A percentile compares a stretch with the other conserved stretches of the same genome.
phyloP scores from a whole-genome alignment of 331 rosid genomes.

The Rosa hybrid region DNA sequence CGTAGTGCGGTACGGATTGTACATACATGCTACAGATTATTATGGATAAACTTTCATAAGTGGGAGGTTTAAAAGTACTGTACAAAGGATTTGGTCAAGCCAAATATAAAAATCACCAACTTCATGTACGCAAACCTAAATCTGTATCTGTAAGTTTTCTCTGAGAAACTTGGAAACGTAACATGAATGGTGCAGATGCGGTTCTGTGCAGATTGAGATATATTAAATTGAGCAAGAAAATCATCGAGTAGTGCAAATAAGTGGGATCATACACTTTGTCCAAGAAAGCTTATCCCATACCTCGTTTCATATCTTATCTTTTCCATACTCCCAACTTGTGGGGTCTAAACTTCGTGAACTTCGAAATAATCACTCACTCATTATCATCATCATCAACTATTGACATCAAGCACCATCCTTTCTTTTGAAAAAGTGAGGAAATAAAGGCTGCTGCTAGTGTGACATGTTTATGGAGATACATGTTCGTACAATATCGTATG shows the following conservation, averaged over 20 bases:
- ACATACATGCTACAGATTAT: conserved; percentile 19
- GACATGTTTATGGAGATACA: conserved; percentile 35
- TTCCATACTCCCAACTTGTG: conserved; percentile 43
- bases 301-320: conserved; percentile 60
- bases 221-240: conserved; percentile 22
- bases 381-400: not conserved
- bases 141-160: not conserved
- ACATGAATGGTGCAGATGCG: not conserved
- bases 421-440: not conserved
- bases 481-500: conserved; percentile 73
- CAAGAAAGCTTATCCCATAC: conserved; percentile 65
- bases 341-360: conserved; percentile 52
- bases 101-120: conserved; percentile 11
- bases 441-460: conserved; percentile 3
- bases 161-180: not conserved
- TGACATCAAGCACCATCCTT: conserved; percentile 31
- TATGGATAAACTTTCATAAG: not conserved
- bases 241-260: conserved; percentile 23
- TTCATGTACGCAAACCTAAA: not conserved
- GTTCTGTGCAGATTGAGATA: not conserved
- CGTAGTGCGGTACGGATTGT: conserved; percentile 43
- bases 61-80: not conserved
- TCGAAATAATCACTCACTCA: conserved; percentile 43
- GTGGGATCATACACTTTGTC: conserved; percentile 61
- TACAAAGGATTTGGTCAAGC: not conserved